A percentile compares a stretch with the other conserved stretches of the same genome.
These are phyloP conservation scores for Solanum habrochaites DNA, from an alignment of 257 asterid genomes.

Conservation along the genomic window DNA sequence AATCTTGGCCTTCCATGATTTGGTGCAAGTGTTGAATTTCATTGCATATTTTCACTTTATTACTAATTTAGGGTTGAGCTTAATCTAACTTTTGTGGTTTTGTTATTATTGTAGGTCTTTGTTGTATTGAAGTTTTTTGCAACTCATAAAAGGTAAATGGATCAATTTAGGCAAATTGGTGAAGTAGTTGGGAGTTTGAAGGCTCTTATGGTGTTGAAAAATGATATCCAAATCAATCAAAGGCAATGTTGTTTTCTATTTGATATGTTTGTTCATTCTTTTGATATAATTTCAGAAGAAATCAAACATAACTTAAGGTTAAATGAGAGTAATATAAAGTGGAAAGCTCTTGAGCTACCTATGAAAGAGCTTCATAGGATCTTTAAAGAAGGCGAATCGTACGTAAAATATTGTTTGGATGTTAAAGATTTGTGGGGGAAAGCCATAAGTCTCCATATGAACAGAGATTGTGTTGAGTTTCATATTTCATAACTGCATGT, in stretches of 20 bases:
- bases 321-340: constrained; percentile 48
- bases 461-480: constrained; percentile 50
- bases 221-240: constrained; percentile 63
- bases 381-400: constrained; percentile 57
- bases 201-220: constrained; percentile 71
- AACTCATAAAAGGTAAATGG: constrained; percentile 28
- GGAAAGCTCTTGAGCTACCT: constrained; percentile 77
- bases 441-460: constrained; percentile 59
- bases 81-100: neutral
- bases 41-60: neutral
- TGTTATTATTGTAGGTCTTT: neutral
- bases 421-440: constrained; percentile 75
- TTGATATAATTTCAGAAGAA: constrained; percentile 50
- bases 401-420: constrained; percentile 48
- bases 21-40: neutral
- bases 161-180: constrained; percentile 74
- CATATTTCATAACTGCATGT: constrained; percentile 72
- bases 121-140: neutral
- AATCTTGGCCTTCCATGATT: neutral
- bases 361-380: constrained; percentile 61
- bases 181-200: constrained; percentile 71
- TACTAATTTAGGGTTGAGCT: neutral
- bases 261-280: constrained; percentile 51
- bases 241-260: constrained; percentile 60
- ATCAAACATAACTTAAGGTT: constrained; percentile 51